Conservation (phyloP, 768 basidiomycete species). For the Leucosporidium yakuticum region DNA sequence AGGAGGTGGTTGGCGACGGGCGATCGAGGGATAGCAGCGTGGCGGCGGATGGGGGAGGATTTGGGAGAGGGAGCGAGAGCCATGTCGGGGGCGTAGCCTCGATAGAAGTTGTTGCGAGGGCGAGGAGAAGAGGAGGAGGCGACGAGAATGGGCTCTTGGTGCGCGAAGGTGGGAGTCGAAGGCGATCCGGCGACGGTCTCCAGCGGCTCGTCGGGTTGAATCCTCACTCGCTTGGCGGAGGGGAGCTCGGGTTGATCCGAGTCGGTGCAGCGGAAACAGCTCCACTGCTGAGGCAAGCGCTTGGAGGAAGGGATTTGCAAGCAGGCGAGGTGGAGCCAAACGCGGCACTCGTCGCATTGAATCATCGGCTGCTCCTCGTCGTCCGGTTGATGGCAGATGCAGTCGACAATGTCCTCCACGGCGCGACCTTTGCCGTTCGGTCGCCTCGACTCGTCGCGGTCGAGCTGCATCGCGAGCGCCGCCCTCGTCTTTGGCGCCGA, state of each 20-base stretch:
- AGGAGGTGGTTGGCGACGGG: neutral
- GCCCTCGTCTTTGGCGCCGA: neutral
- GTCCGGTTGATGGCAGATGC: neutral
- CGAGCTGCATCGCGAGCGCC: no score
- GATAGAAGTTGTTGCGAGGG: conserved; percentile 16
- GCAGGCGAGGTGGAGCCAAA: conserved; percentile 25
- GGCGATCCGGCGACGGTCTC: conserved; percentile 3
- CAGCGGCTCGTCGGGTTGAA: neutral
- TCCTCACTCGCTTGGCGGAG: conserved; percentile 13
- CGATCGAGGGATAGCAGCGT: conserved; percentile 3
- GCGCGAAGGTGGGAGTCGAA: conserved; percentile 10
- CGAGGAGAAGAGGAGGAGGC: conserved; percentile 10
- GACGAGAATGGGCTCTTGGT: conserved; percentile 27
- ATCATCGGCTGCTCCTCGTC: conserved; percentile 5
- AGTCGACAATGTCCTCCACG: neutral
- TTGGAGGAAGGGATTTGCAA: conserved; percentile 5
- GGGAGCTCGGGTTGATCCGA: neutral
- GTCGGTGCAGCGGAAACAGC: conserved; percentile 15
- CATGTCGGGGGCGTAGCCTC: conserved; percentile 12
- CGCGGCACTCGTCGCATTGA: conserved; percentile 17
- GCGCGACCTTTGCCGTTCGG: neutral
- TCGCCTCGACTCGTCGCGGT: no score
- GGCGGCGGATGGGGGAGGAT: conserved; percentile 16
- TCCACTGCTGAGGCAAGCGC: conserved; percentile 14
- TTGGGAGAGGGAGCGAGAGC: conserved; percentile 28